Base-by-base conservation (phyloP, 345 rosid genomes). In the Bruguiera sexangula region DNA sequence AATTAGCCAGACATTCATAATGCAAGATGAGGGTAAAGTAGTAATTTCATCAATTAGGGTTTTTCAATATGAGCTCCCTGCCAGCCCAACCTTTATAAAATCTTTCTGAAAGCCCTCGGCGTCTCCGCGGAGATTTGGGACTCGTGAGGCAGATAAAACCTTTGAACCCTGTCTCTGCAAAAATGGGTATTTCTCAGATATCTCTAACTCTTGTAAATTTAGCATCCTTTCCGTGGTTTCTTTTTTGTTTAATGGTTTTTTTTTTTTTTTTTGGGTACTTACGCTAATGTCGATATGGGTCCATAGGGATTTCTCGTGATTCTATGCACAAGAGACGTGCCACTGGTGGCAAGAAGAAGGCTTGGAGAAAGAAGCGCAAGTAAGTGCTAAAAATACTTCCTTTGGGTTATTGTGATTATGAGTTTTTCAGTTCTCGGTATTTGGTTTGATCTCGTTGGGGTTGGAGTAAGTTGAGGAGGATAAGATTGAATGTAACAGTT, bases 321-420 rank as follows among this genome's bases (percentile, higher is more conserved):
- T 88, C 89, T 6, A 87, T 87, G 92, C 94, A 88, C 88, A 91
- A 91, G 88, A 84, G 96, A 79, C 90, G 96, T 74, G 96, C 94
- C 82, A 88, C 96, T 43, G 96, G 96, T 26, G 94, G 96, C 72
- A 91, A 91, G 81, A 85, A 88, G 89, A 88, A 88, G 83, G 88
- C 88, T 0, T 88, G 96, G 96, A 88, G 96, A 82, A 91, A 88
- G 92, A 91, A 91, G 97, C 70, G 97, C 84, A 91, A 91, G 94
- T 91, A 69, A 69, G 62, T 22, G 3, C 36, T 27, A 58, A 27
- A 56, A 16, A 22, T 8, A 20, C 26, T 7, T 2, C 6, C 7
- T 20, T 20, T 46, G 2, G 18, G 13, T 20, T 9, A 59, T 8
- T 4, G 21, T 34, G 32, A 9, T 57, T 32, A 0, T 51, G 6